Evolutionary conservation across 2,329 filamentous ascomycete species (phyloP).

Genomic region (Colletotrichum lini): DNA sequence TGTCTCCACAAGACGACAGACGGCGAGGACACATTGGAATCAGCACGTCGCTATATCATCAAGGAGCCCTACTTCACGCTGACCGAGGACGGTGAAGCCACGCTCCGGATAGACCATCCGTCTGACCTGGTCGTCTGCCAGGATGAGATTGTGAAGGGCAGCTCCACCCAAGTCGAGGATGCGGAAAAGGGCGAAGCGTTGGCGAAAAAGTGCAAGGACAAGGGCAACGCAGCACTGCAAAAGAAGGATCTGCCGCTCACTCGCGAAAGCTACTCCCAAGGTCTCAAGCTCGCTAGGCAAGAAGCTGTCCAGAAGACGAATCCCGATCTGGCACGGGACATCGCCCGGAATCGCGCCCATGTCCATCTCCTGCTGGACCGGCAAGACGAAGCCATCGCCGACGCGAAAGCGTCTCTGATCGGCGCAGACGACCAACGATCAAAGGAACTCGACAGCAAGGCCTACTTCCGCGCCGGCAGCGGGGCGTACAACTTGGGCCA

Average conservation of each 20-base stretch:
- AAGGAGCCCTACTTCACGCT: slow-evolving; percentile 67
- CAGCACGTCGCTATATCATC: slow-evolving; percentile 54
- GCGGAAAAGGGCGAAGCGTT: slow-evolving; percentile 8
- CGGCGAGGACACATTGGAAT: slow-evolving; percentile 53
- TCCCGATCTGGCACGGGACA: slow-evolving; percentile 48
- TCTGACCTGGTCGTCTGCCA: slow-evolving; percentile 48
- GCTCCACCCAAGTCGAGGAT: neutral
- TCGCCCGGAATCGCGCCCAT: slow-evolving; percentile 50
- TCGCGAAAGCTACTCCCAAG: slow-evolving; percentile 48
- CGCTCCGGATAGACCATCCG: slow-evolving; percentile 55
- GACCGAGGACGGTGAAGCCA: slow-evolving; percentile 55
- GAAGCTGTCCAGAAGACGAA: slow-evolving; percentile 10
- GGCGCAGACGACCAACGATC: slow-evolving; percentile 18
- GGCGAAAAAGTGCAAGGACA: slow-evolving; percentile 46
- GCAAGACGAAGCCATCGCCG: slow-evolving; percentile 50
- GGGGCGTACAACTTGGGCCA: slow-evolving; percentile 50
- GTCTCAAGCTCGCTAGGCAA: slow-evolving; percentile 41
- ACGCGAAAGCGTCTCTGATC: slow-evolving; percentile 51
- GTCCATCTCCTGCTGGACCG: slow-evolving; percentile 51
- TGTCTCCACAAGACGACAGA: slow-evolving; percentile 53
- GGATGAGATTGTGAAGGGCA: slow-evolving; percentile 16
- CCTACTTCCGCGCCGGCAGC: slow-evolving; percentile 51
- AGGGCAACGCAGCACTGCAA: slow-evolving; percentile 50
- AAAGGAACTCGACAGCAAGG: slow-evolving; percentile 49
- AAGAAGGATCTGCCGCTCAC: slow-evolving; percentile 44